These are phyloP conservation scores for Acephala macrosclerotiorum DNA, from an alignment of 2,329 filamentous ascomycete genomes.

Conservation along the genomic window DNA sequence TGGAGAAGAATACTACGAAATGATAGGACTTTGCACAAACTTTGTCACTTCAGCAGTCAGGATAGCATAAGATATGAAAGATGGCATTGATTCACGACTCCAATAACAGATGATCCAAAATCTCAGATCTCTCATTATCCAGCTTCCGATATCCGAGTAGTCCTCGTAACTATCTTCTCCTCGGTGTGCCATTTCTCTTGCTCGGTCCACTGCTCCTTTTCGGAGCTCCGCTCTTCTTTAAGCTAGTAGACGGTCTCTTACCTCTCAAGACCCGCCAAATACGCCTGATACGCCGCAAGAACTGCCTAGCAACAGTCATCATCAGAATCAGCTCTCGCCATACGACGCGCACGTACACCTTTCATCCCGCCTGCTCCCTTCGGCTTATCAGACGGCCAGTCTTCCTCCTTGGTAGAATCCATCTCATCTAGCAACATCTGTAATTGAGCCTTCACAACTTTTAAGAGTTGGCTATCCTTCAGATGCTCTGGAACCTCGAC, in stretches of 20 bases:
- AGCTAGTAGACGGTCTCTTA: too few relatives aligned
- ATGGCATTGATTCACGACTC: not conserved
- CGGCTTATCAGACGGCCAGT: slow-evolving; percentile 12
- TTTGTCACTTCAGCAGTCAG: not conserved
- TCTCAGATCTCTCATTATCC: too few relatives aligned
- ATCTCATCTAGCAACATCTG: slow-evolving; percentile 38
- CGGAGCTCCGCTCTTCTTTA: too few relatives aligned
- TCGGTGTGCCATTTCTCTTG: too few relatives aligned
- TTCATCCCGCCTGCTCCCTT: not conserved
- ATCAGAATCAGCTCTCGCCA: not conserved
- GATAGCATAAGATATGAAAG: not conserved
- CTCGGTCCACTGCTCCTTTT: too few relatives aligned
- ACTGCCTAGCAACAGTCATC: not conserved
- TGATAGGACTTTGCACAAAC: slow-evolving; percentile 20
- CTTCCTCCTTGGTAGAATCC: slow-evolving; percentile 35
- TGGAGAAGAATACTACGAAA: slow-evolving; percentile 46
- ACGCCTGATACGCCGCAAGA: not conserved
- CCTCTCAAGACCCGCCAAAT: not conserved
- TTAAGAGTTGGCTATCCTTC: slow-evolving; percentile 33
- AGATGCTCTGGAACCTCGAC: slow-evolving; percentile 33
- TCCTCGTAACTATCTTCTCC: too few relatives aligned
- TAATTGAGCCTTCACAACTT: slow-evolving; percentile 32
- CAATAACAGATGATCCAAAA: too few relatives aligned
- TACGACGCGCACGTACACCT: not conserved
- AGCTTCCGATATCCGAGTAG: too few relatives aligned